Evolutionary conservation across 2,329 filamentous ascomycete species (phyloP), one percentile per base, ranked within the genome.

Genomic region (Colletotrichum neosansevieriae): DNA sequence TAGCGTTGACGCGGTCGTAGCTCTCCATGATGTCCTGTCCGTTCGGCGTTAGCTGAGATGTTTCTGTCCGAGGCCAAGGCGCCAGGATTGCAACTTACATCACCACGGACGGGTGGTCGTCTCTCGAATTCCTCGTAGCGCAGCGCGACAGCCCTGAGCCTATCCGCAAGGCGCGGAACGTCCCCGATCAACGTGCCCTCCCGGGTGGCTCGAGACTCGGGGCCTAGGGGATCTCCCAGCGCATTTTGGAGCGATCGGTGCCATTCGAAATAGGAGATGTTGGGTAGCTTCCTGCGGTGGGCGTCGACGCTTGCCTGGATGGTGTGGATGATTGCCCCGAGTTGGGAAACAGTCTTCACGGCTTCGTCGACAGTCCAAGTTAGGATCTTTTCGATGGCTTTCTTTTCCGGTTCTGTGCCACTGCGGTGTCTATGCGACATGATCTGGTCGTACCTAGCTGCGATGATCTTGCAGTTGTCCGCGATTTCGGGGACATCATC

Each of bases 391-490:
- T 32, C 29, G 24, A 19, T 34, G 5, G 10, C 36, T 13, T 15
- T 24, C 1, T n/a, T 53, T 53, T 32, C 49, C 15, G 34, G 9
- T 3, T 19, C 12, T 9, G 49, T 29, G 29, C 34, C 34, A 0
- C 49, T 34, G 49, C 34, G 24, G 49, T 34, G 24, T 53, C 34
- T 32, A 9, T 53, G 15, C 15, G 49, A 9, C 13, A 53, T 17
- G 15, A 53, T 34, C 12, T 32, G 29, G 3, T 34, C 34, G 10
- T 29, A 32, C 10, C 29, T 29, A 3, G 49, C 49, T 34, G 34
- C 24, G 49, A 53, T 53, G 24, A 53, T 24, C 34, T 53, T 53
- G 49, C 49, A 53, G 10, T 15, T 53, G n/a, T 53, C 49, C 24
- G 49, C 49, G n/a, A 53, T 53, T n/a, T 53, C 49, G 49, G 49